Evolutionary conservation across 2,329 filamentous ascomycete species (phyloP), one percentile per base, ranked within the genome.

Genomic region (Biscogniauxia marginata): DNA sequence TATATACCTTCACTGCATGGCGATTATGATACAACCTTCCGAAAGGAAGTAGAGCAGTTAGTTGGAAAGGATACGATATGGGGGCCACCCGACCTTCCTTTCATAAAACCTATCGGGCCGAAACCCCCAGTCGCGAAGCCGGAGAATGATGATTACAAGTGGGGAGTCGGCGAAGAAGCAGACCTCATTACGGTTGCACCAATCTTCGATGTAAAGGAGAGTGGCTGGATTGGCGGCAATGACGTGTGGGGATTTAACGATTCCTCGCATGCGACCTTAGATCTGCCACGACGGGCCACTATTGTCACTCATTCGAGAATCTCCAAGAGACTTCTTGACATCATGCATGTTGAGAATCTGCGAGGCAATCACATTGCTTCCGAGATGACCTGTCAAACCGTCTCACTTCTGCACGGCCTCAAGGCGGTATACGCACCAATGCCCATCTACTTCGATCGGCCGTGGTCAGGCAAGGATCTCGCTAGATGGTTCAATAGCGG

Each of bases 361-460:
- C 80, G 83, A 13, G 87, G 88, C 60, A 88, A 89, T 65, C 88
- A 91, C 67, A 85, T 93, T 65, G 88, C 87, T 56, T 89, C 89
- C 0, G 90, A 93, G 70, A 92, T 93, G 89, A 89, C 86, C 58
- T 85, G 89, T 0, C 86, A 88, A 54, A 88, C 88, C 0, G 83
- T 88, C 22, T 85, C 88, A 0, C 79, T 93, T 18, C 83, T 91
- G 60, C 89, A 95, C 69, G 89, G 90, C 5, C 77, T 93, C 49
- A 93, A 93, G 74, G 85, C 88, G 4, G 87, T 91, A 3, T 90
- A 87, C 66, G 88, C 85, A 9, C 90, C 90, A 9, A 89, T 93
- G 71, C 89, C 90, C 1, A 84, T 93, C 48, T 93, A 86, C 71
- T 90, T 91, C 66, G 89, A 93, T 71, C 84, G 89, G 58, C 82